These are phyloP conservation scores for Xylaria nigripes DNA, from an alignment of 495 filamentous ascomycete species.

Conservation along the genomic window DNA sequence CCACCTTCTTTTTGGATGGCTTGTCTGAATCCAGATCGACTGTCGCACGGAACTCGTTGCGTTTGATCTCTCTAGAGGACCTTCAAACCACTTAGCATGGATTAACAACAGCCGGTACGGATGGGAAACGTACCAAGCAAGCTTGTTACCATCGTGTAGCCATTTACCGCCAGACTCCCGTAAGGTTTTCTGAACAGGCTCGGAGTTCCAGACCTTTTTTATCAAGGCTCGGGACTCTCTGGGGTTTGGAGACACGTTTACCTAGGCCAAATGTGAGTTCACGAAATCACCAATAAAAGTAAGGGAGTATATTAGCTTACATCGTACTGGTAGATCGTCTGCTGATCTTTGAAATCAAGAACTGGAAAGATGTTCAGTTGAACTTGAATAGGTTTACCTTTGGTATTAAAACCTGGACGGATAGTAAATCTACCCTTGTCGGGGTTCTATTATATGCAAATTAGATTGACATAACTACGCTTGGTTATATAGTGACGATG, in stretches of 20 bases:
- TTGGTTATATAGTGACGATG: neutral
- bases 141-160: constrained; percentile 69
- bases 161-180: constrained; percentile 36
- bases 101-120: neutral
- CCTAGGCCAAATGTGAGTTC: constrained; percentile 39
- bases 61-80: constrained; percentile 33
- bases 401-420: constrained; percentile 40
- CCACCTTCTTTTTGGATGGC: constrained; percentile 27
- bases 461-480: neutral
- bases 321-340: constrained; percentile 72
- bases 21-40: constrained; percentile 63
- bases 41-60: constrained; percentile 32
- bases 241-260: constrained; percentile 46
- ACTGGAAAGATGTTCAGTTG: constrained; percentile 69
- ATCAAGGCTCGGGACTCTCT: constrained; percentile 45
- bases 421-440: constrained; percentile 8
- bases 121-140: constrained; percentile 60
- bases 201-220: constrained; percentile 65
- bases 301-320: constrained; percentile 43
- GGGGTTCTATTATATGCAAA: neutral
- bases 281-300: neutral
- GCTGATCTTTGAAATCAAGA: constrained; percentile 33
- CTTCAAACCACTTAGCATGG: constrained; percentile 20
- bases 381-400: constrained; percentile 51
- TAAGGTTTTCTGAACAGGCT: constrained; percentile 46